These are phyloP conservation scores for Trichothecium roseum DNA, from an alignment of 2,329 filamentous ascomycete species.

Conservation along the genomic window DNA sequence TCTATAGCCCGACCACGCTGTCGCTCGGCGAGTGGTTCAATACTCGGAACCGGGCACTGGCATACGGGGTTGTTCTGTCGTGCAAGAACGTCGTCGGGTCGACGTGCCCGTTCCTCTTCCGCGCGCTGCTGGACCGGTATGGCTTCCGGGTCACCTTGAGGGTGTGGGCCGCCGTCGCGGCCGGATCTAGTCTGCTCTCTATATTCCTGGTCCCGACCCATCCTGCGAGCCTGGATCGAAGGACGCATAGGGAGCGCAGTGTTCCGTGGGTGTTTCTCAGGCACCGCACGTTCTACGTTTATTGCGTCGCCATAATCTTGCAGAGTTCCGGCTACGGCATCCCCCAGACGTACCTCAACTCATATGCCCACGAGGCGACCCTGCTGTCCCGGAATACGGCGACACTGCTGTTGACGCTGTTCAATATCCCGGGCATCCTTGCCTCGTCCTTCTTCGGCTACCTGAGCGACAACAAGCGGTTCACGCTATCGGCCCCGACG, in stretches of 20 bases:
- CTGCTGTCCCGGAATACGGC: constrained; percentile 7
- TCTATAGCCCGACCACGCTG: constrained; percentile 8
- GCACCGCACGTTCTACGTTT: constrained; percentile 6
- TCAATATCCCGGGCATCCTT: constrained; percentile 7
- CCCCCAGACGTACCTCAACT: constrained; percentile 9
- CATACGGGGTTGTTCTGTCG: constrained; percentile 9
- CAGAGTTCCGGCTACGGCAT: constrained; percentile 9
- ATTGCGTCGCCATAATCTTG: constrained; percentile 8
- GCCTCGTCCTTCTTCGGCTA: constrained; percentile 8
- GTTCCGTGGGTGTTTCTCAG: constrained; percentile 6
- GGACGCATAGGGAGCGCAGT: not conserved
- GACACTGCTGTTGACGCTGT: constrained; percentile 7
- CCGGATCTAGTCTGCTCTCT: constrained; percentile 3
- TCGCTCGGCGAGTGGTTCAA: constrained; percentile 10
- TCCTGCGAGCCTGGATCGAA: constrained; percentile 1
- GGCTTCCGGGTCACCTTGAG: constrained; percentile 7
- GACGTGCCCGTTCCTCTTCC: constrained; percentile 7
- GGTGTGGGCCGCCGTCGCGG: constrained; percentile 7
- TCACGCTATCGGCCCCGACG: constrained; percentile 3
- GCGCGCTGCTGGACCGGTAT: constrained; percentile 6
- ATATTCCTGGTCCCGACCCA: constrained; percentile 6
- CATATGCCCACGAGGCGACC: constrained; percentile 6
- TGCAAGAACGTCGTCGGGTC: constrained; percentile 9
- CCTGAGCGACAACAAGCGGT: constrained; percentile 7
- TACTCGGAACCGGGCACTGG: constrained; percentile 7